Conservation (phyloP, 805 yeast species). For the Starmerella roubikii region DNA sequence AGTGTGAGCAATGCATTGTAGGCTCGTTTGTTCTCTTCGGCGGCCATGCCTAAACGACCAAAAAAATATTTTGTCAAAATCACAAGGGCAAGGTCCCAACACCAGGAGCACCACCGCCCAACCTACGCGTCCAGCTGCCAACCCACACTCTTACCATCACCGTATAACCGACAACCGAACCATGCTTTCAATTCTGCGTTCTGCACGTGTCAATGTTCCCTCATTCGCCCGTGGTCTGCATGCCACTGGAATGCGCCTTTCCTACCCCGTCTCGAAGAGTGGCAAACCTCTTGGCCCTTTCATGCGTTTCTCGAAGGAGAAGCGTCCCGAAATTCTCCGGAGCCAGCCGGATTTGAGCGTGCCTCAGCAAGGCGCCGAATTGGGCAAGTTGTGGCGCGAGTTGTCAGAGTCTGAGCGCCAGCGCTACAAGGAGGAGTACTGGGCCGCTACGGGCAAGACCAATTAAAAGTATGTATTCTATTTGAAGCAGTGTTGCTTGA, state of each 20-base stretch:
- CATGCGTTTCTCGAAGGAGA: slow-evolving; percentile 95
- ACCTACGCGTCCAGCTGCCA: too few species aligned
- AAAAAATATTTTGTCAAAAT: too few species aligned
- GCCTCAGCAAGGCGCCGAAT: slow-evolving; percentile 76
- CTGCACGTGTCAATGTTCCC: neutral
- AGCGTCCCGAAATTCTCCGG: slow-evolving; percentile 82
- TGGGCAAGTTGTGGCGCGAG: slow-evolving; percentile 95
- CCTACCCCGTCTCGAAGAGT: slow-evolving; percentile 16
- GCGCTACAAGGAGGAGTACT: slow-evolving; percentile 57
- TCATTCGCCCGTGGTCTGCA: neutral
- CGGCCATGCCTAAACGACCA: neutral
- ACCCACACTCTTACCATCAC: too few species aligned
- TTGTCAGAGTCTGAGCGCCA: slow-evolving; percentile 48
- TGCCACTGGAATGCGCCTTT: neutral
- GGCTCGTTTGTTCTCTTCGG: slow-evolving; percentile 26
- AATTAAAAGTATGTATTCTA: too few species aligned
- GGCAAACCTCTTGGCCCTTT: slow-evolving; percentile 69
- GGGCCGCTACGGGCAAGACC: slow-evolving; percentile 62
- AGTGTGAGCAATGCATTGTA: slow-evolving; percentile 57
- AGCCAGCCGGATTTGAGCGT: slow-evolving; percentile 90
- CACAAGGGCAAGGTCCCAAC: too few species aligned
- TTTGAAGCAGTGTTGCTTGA: too few species aligned
- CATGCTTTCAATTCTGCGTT: neutral
- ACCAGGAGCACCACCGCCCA: too few species aligned
- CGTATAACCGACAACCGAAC: too few species aligned